Percentiles rank a stretch among this genome's conserved stretches.
phyloP scores from a whole-genome alignment of 169 alveolate species.

The Plasmodium ovale region DNA sequence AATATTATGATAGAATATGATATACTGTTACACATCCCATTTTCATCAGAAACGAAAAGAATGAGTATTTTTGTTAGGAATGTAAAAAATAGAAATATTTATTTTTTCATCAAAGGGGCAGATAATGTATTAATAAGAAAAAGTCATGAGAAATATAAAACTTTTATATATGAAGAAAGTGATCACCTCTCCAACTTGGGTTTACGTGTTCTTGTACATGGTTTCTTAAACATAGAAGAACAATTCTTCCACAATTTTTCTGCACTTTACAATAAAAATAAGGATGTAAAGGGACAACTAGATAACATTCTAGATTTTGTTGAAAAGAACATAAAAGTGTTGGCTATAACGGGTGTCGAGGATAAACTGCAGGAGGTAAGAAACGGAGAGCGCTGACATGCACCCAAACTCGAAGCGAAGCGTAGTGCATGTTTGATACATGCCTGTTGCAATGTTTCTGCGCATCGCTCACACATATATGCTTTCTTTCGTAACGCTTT shows the following conservation, averaged over 20 bases:
- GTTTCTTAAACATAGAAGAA: constrained; percentile 91
- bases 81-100: constrained; percentile 72
- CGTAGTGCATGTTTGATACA: too few species aligned
- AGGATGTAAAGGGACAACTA: constrained; percentile 79
- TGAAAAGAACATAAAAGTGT: constrained; percentile 91
- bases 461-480: neutral
- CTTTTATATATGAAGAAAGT: constrained; percentile 92
- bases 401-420: too few species aligned
- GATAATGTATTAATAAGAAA: constrained; percentile 93
- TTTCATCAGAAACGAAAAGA: constrained; percentile 96
- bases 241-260: constrained; percentile 88
- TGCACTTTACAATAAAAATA: constrained; percentile 78
- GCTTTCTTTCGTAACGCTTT: neutral
- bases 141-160: constrained; percentile 90
- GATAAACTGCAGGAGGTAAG: constrained; percentile 94
- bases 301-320: constrained; percentile 79
- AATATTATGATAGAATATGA: constrained; percentile 85
- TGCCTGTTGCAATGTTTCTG: neutral
- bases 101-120: constrained; percentile 94
- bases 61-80: constrained; percentile 98
- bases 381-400: too few species aligned
- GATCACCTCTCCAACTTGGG: constrained; percentile 95
- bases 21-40: constrained; percentile 95
- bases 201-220: constrained; percentile 96
- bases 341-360: constrained; percentile 97